A percentile compares a stretch with the other conserved stretches of the same genome.
Conservation (phyloP, 2,329 filamentous ascomycete species). For the Pyrenochaeta sp. region DNA sequence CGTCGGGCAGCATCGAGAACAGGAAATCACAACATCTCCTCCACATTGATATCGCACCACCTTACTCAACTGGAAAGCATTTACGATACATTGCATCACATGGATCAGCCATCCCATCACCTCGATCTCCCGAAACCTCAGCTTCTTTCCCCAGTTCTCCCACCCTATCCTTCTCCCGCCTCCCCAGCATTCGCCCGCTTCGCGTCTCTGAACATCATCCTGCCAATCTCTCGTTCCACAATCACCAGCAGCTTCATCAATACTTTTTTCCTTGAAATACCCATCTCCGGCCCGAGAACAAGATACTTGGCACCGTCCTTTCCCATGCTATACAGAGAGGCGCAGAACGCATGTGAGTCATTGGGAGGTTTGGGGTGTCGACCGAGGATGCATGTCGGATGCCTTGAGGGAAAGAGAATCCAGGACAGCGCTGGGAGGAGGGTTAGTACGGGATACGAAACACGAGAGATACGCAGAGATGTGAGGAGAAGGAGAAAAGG, state of each 20-base stretch:
- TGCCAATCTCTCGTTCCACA: constrained; percentile 17
- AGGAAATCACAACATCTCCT: no score
- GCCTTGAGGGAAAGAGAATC: constrained; percentile 18
- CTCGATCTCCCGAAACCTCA: no score
- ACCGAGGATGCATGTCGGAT: constrained; percentile 20
- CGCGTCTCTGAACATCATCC: constrained; percentile 9
- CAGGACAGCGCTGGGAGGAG: constrained; percentile 12
- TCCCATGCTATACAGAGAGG: constrained; percentile 22
- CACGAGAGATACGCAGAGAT: no score
- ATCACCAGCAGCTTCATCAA: constrained; percentile 18
- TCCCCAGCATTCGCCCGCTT: not conserved
- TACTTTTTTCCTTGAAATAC: constrained; percentile 17
- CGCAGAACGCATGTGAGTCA: constrained; percentile 13
- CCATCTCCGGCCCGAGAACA: constrained; percentile 25
- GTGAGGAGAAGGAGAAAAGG: not conserved
- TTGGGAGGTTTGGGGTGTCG: constrained; percentile 13
- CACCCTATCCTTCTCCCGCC: constrained; percentile 1
- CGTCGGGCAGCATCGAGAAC: no score
- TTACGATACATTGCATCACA: no score
- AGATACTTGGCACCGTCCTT: constrained; percentile 17
- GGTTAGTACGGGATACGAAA: no score
- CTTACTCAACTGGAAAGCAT: no score
- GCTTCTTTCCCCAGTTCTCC: not conserved
- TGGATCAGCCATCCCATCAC: no score
- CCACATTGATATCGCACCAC: no score